Percentiles rank a stretch among this genome's conserved stretches.
phyloP scores from a whole-genome alignment of 345 rosid genomes.

The Syzygium grande region DNA sequence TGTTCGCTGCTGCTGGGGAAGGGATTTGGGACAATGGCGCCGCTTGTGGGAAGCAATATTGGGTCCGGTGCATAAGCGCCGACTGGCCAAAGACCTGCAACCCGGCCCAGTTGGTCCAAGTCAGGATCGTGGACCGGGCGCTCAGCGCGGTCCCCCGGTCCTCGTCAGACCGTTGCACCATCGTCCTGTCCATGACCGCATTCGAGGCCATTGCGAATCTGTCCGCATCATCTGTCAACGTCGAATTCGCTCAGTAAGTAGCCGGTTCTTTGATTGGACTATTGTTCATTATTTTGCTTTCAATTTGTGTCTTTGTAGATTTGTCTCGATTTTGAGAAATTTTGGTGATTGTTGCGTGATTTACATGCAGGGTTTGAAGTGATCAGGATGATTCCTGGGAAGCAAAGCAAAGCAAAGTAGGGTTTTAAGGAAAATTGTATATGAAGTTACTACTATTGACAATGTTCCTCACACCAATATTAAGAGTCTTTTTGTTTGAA shows the following conservation, averaged over 20 bases:
- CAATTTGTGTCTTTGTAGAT: not conserved
- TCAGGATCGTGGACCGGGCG: conserved; percentile 39
- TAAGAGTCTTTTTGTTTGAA: too few relatives aligned
- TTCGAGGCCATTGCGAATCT: conserved; percentile 26
- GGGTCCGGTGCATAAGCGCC: conserved; percentile 50
- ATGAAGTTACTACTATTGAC: too few relatives aligned
- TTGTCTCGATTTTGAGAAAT: not conserved
- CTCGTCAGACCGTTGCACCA: conserved; percentile 14
- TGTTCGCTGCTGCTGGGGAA: conserved; percentile 52
- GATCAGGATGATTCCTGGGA: too few relatives aligned
- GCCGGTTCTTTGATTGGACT: not conserved
- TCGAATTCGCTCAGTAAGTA: conserved; percentile 39
- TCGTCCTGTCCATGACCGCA: conserved; percentile 37
- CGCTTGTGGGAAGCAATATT: conserved; percentile 44
- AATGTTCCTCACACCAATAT: not conserved
- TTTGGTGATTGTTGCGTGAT: not conserved
- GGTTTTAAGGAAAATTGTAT: not conserved
- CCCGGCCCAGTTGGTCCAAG: conserved; percentile 17
- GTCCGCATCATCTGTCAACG: conserved; percentile 18
- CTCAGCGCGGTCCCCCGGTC: conserved; percentile 27
- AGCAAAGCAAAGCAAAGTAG: not conserved
- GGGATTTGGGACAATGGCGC: conserved; percentile 70
- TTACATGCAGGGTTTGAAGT: not conserved
- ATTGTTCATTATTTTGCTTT: not conserved
- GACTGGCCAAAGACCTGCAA: conserved; percentile 14